Base-by-base conservation (phyloP, 2,329 filamentous ascomycete genomes). In the Diplodia intermedia region DNA sequence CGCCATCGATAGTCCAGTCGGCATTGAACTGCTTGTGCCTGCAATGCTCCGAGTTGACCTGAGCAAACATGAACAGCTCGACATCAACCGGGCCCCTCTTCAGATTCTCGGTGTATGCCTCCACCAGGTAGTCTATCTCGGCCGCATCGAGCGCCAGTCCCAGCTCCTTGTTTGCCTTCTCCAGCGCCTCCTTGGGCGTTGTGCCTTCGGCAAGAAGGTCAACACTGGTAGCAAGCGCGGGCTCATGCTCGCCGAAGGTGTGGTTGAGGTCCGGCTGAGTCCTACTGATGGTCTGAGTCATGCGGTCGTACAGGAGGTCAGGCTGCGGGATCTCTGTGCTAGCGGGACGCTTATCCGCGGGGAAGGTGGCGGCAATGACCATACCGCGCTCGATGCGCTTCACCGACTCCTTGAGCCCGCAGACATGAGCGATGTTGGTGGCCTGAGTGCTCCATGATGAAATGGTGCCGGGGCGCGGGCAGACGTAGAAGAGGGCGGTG, bases 41-140 rank as follows among this genome's bases (percentile, higher is more conserved):
- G 76, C 88, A 97, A 80, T 98, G 94, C 84, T 99, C 95, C 3
- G 94, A 98, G 83, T 98, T 98, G 78, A 99, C 94, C 81, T 99
- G 95, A 18, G 94, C 94, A 79, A 98, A 99, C 95, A 98, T 98
- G 85, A 98, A 98, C 26, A 98, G 86, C 82, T 99, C 95, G 54
- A 98, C 92, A 78, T 98, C 95, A 69, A 93, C 90, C 0, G 92
- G 92, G 60, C 86, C 83, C 47, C 89, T 83, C 70, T 88, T 86
- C 20, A 90, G 82, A 68, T 84, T 86, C 47, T 88, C 83, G 6
- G 88, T 88, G 79, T 93, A 95, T 52, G 90, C 90, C 72, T 93
- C 89, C n/a, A 97, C 92, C 49, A 99, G 85, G 76, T 99, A 98
- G 69, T 97, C 90, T 78, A 98, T 96, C 78, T 99, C 94, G 9